Evolutionary conservation across 108 stramenopile genomes (phyloP), one percentile per base, ranked within the genome.

Genomic region (Nitzschia putrida): DNA sequence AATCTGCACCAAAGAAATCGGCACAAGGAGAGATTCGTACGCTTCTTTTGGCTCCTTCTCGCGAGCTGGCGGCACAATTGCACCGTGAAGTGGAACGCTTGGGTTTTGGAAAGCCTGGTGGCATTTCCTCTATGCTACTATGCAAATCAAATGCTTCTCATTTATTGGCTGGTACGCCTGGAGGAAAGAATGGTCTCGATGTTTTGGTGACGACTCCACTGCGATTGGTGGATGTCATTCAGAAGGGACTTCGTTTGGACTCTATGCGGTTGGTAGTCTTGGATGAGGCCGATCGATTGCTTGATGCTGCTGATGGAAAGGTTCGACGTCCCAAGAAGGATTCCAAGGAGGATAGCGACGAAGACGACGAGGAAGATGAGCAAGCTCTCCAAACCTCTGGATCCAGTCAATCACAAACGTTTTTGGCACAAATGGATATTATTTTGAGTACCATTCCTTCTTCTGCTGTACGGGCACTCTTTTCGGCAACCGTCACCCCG

Each of bases 221-320:
- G 49, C 68, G 91, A 37, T 77, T 96, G 50, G 88, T 88, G 0
- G 91, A 92, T 69, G 77, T 87, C 29, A 64, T 93, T 39, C 80
- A 89, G 38, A 79, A 89, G 57, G 88, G 88, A 12, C 67, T 91
- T 56, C 73, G 82, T 18, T 77, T 92, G 55, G 72, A 72, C 54
- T 79, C 85, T 9, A 73, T 89, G 10, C 75, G 95, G n/a, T 68
- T 95, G 45, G 85, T 99, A 20, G 95, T 98, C 9, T 72, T 99
- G 54, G 98, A 98, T 65, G 99, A 99, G 68, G 98, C 97, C 0
- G 99, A 99, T 80, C 88, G 97, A 13, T 71, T 99, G 52, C 72
- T 99, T 45, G 92, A 96, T 54, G 89, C 85, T 21, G 79, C 80
- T 13, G 91, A 89, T 66, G 85, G 88, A 39, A 43, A 68, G 26